Base-by-base conservation (phyloP, 768 basidiomycete species). In the Lactarius deliciosus region DNA sequence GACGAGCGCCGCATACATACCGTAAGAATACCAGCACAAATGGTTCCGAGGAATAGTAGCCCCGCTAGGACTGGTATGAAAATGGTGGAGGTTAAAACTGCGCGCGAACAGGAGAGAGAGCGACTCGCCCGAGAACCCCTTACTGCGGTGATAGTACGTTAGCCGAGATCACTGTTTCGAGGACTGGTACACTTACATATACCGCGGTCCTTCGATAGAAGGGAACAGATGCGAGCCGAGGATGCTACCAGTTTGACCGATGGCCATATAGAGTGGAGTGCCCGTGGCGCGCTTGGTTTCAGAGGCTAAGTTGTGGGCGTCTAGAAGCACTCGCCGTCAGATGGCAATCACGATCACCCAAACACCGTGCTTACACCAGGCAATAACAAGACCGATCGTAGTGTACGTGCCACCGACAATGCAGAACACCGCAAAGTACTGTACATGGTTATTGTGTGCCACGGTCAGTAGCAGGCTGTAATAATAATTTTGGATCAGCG, bases 151-250 rank as follows among this genome's bases (percentile, higher is more conserved):
- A 10, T 56, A 16, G 47, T 25, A 32, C 3, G 16, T 61, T 28
- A 57, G 54, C 34, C 47, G 59, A 66, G 28, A n/a, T 38, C 34
- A n/a, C 36, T 11, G 43, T 15, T n/a, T 30, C 25, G 40, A 28
- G n/a, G 3, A 25, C 20, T 22, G 30, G 20, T 28, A 41, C 53
- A 68, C 58, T 69, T 59, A 90, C 89, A 83, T 83, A 69, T 90
- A 92, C 45, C 76, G 76, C 1, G 90, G 90, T 0, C 85, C 84
- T 45, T 90, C 85, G 0, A 81, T 79, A 18, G 81, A 77, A 0
- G 89, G 90, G 75, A 85, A 91, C 15, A 92, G 77, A 65, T 90
- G 88, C 0, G 89, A 82, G n/a, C 89, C 90, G n/a, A 90, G 79
- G 57, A 90, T 76, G 67, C 89, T 89, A 15, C 89, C 90, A 60